Conservation (phyloP, 441 rosid species). For the Aquilaria agallochum region DNA sequence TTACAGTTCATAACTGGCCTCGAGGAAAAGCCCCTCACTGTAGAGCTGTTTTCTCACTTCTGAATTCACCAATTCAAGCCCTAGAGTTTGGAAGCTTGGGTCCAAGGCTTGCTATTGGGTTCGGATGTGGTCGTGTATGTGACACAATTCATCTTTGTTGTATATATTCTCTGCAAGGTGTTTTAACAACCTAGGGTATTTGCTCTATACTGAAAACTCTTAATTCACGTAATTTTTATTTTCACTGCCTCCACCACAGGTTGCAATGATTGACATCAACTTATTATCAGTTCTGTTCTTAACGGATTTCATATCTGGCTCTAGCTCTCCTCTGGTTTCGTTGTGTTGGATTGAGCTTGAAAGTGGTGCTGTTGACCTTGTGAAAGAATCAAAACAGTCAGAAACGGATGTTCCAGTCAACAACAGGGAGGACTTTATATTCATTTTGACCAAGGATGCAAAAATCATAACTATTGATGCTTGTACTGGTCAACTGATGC, state of each 20-base stretch:
- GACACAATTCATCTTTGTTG: slow-evolving; percentile 9
- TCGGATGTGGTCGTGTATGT: slow-evolving; percentile 56
- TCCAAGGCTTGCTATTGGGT: slow-evolving; percentile 58
- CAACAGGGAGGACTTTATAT: slow-evolving; percentile 34
- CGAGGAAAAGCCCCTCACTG: slow-evolving; percentile 36
- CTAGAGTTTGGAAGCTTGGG: slow-evolving; percentile 42
- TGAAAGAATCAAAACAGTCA: slow-evolving; percentile 30
- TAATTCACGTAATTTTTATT: slow-evolving; percentile 16
- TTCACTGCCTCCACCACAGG: slow-evolving; percentile 38
- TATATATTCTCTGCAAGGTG: slow-evolving; percentile 8
- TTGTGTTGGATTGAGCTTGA: slow-evolving; percentile 34
- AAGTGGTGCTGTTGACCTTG: slow-evolving; percentile 22
- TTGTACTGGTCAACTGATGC: slow-evolving; percentile 30
- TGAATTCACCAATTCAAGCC: slow-evolving; percentile 46
- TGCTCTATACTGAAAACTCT: slow-evolving; percentile 8
- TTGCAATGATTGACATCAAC: slow-evolving; percentile 50
- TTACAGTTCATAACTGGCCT: slow-evolving; percentile 42
- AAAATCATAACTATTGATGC: slow-evolving; percentile 35
- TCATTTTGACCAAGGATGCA: slow-evolving; percentile 51
- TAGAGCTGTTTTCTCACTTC: slow-evolving; percentile 46
- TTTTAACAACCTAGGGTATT: slow-evolving; percentile 9
- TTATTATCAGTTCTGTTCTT: slow-evolving; percentile 47
- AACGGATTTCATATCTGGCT: slow-evolving; percentile 30
- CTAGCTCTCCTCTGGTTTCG: slow-evolving; percentile 48
- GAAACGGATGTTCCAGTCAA: slow-evolving; percentile 27